Percentiles rank a stretch among this genome's conserved stretches.
Evolutionary conservation across 345 rosid species (phyloP).

Genomic region (Hibiscus mutabilis): DNA sequence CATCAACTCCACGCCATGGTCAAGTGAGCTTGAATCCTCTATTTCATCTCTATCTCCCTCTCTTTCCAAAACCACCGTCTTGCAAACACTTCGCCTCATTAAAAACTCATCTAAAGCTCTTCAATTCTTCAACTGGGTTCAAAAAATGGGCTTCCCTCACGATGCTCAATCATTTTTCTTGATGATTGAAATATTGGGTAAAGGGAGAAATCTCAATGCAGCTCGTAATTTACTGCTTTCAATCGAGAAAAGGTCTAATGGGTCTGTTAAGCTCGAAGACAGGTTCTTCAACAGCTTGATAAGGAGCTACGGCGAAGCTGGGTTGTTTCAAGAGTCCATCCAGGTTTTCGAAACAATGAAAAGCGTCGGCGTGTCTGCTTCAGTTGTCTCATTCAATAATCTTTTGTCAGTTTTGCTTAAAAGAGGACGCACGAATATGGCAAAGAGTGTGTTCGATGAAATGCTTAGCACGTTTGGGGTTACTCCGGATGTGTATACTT

Average conservation of each 20-base stretch:
- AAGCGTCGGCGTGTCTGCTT: constrained; percentile 57
- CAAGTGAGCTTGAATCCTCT: constrained; percentile 49
- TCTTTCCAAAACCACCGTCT: constrained; percentile 45
- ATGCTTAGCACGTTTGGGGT: constrained; percentile 77
- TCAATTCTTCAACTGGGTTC: constrained; percentile 59
- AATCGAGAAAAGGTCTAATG: constrained; percentile 51
- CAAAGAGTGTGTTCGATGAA: constrained; percentile 56
- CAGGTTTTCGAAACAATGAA: constrained; percentile 62
- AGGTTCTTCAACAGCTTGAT: constrained; percentile 71
- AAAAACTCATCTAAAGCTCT: constrained; percentile 49
- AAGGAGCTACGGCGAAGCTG: constrained; percentile 59
- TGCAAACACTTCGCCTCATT: constrained; percentile 52
- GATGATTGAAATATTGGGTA: constrained; percentile 64
- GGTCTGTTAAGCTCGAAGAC: constrained; percentile 50
- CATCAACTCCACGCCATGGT: constrained; percentile 48
- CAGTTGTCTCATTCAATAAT: constrained; percentile 59
- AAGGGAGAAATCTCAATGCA: constrained; percentile 47
- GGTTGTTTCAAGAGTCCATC: constrained; percentile 61
- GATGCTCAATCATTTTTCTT: constrained; percentile 44
- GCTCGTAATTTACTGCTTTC: constrained; percentile 75
- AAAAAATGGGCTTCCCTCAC: constrained; percentile 40
- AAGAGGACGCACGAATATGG: constrained; percentile 70
- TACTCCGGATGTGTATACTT: constrained; percentile 60
- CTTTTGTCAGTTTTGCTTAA: constrained; percentile 53
- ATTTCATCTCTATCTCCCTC: constrained; percentile 43